Evolutionary conservation across 1,284 basidiomycete species (phyloP).

Genomic region (Agroathelia rolfsii): DNA sequence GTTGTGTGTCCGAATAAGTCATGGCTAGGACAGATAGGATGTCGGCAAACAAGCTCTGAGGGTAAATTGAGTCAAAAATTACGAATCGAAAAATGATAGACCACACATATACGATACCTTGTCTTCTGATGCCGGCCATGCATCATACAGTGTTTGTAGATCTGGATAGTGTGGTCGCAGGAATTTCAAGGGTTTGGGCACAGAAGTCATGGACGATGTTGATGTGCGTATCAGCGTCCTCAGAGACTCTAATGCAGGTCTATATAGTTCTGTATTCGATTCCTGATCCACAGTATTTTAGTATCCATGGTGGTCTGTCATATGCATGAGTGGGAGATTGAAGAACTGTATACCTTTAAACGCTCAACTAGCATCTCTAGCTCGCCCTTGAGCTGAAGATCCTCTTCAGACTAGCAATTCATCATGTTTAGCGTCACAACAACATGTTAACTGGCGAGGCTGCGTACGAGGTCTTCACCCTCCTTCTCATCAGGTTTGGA

Average conservation of each 20-base stretch:
- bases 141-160: slow-evolving; percentile 74
- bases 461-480: slow-evolving; percentile 75
- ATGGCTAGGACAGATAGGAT: slow-evolving; percentile 99
- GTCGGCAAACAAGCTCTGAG: slow-evolving; percentile 89
- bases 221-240: slow-evolving; percentile 92
- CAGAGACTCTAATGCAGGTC: slow-evolving; percentile 88
- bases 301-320: no score
- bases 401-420: slow-evolving; percentile 80
- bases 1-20: slow-evolving; percentile 97
- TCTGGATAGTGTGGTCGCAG: slow-evolving; percentile 91
- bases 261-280: slow-evolving; percentile 75
- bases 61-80: slow-evolving; percentile 9
- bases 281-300: slow-evolving; percentile 76
- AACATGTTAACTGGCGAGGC: slow-evolving; percentile 12
- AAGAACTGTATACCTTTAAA: slow-evolving; percentile 54
- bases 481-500: slow-evolving; percentile 54
- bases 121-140: slow-evolving; percentile 71
- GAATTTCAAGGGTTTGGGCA: slow-evolving; percentile 99
- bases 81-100: neutral
- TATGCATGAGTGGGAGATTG: slow-evolving; percentile 5
- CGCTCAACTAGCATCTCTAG: slow-evolving; percentile 97
- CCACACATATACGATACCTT: slow-evolving; percentile 40
- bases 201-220: slow-evolving; percentile 99
- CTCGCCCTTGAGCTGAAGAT: slow-evolving; percentile 88
- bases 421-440: neutral